Evolutionary conservation across 208 protist genomes (phyloP).

Genomic region (Acanthamoeba rhysodes): DNA sequence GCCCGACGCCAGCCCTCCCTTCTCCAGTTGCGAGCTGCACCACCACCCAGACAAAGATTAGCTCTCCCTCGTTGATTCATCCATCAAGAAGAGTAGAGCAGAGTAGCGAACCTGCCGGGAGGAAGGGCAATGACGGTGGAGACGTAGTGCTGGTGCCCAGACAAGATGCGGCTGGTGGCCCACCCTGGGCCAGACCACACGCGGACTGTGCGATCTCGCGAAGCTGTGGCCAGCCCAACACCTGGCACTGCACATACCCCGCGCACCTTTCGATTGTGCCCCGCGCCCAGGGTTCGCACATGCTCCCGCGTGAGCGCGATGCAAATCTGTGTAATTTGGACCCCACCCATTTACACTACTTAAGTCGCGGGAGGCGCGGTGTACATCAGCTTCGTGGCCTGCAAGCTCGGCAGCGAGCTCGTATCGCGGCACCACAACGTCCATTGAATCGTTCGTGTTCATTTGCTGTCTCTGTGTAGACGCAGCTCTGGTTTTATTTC

Average conservation of each 20-base stretch:
- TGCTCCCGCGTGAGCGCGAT: not conserved
- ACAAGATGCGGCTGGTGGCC: slow-evolving; percentile 19
- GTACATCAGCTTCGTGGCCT: slow-evolving; percentile 65
- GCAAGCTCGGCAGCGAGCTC: slow-evolving; percentile 37
- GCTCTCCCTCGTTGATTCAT: not conserved
- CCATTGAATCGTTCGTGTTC: not conserved
- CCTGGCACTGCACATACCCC: slow-evolving; percentile 70
- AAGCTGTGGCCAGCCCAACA: slow-evolving; percentile 63
- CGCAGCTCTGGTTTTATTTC: not conserved
- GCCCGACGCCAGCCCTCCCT: slow-evolving; percentile 79
- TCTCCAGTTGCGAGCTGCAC: not conserved
- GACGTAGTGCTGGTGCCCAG: slow-evolving; percentile 82
- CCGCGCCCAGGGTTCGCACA: not conserved
- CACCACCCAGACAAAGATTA: not conserved
- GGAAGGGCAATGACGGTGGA: slow-evolving; percentile 72
- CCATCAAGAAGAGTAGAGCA: not conserved
- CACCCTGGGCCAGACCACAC: slow-evolving; percentile 69
- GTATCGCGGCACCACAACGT: not conserved
- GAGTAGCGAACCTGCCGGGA: not conserved
- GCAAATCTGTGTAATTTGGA: not conserved
- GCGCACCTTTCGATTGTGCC: slow-evolving; percentile 73
- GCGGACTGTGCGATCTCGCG: slow-evolving; percentile 75
- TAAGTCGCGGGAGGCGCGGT: no score
- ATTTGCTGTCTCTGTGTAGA: not conserved
- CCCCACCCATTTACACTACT: not conserved